Base-by-base conservation (phyloP, 441 rosid species). In the Erodium moschatum region DNA sequence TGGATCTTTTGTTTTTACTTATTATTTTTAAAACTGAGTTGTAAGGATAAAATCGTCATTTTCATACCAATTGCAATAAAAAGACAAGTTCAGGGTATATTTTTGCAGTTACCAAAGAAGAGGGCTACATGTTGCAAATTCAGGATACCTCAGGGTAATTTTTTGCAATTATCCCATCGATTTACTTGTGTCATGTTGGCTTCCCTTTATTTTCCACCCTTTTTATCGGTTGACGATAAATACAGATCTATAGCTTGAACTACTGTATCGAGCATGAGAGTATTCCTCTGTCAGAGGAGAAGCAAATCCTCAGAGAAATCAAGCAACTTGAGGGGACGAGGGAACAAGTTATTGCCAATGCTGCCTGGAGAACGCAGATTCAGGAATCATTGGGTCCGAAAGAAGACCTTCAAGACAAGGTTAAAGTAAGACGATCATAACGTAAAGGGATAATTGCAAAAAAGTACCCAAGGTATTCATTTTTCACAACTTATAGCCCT, bases 231-330 rank as follows among this genome's bases (percentile, higher is more conserved):
- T 70, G 66, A 71, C 70, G 68, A 50, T 77, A 61, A 68, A 75
- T 82, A 74, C 83, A 95, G 99, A 95, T 92, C 72, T 81, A 75
- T 80, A 82, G 93, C 76, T 85, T 80, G 78, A 82, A 90, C 35
- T 95, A 87, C 70, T 89, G 82, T 69, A 92, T 95, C 38, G 96
- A 92, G 75, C 99, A 95, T 58, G 97, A 92, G 74, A 92, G 98
- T 82, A 90, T 90, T 74, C 74, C 97, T 2, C 69, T 95, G 75
- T 60, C 86, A 0, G 98, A 92, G 87, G 99, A 95, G 86, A 95
- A 92, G 83, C 89, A 95, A 79, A 38, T 92, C 67, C 90, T 95
- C 40, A 87, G 82, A 83, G 97, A 95, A 76, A 85, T 95, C 74
- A 92, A 88, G 78, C 96, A 74, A 80, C 92, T 95, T 56, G 97